These are phyloP conservation scores for Camellia sinensis DNA, from an alignment of 148 eudicot species.

Conservation along the genomic window DNA sequence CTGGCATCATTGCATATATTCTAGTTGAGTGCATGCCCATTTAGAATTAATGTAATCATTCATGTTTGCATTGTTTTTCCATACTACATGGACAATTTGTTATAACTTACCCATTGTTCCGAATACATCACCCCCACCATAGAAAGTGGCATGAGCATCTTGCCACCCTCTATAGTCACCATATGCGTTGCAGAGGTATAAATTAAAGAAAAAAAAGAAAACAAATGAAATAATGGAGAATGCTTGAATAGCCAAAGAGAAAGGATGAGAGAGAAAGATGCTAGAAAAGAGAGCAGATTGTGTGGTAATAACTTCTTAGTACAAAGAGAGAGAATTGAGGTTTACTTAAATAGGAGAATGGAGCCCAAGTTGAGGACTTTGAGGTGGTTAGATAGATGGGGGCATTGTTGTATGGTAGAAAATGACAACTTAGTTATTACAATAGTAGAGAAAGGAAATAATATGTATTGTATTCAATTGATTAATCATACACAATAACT, in stretches of 20 bases:
- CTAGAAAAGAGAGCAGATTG: constrained; percentile 8
- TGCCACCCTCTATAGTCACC: constrained; percentile 54
- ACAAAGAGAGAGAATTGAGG: background rate
- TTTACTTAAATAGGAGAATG: constrained; percentile 17
- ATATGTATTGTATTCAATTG: too few species aligned
- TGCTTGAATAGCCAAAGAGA: constrained; percentile 27
- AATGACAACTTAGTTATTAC: background rate
- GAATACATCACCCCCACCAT: constrained; percentile 81
- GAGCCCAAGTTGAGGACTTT: background rate
- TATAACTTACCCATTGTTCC: constrained; percentile 77
- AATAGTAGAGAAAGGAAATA: too few species aligned
- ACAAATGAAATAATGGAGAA: constrained; percentile 25
- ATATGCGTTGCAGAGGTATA: constrained; percentile 22
- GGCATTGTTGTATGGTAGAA: constrained; percentile 12
- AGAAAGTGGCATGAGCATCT: constrained; percentile 76
- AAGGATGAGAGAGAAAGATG: background rate
- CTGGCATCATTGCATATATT: too few species aligned
- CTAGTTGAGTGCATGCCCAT: too few species aligned
- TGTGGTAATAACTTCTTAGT: background rate
- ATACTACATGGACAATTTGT: background rate
- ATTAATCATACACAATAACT: too few species aligned
- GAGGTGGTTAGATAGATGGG: background rate
- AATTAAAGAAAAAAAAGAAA: constrained; percentile 20
- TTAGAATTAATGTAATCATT: too few species aligned
- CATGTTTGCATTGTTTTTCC: too few species aligned